Evolutionary conservation across 2,329 filamentous ascomycete genomes (phyloP).

Genomic region (Hirsutella thompsonii): DNA sequence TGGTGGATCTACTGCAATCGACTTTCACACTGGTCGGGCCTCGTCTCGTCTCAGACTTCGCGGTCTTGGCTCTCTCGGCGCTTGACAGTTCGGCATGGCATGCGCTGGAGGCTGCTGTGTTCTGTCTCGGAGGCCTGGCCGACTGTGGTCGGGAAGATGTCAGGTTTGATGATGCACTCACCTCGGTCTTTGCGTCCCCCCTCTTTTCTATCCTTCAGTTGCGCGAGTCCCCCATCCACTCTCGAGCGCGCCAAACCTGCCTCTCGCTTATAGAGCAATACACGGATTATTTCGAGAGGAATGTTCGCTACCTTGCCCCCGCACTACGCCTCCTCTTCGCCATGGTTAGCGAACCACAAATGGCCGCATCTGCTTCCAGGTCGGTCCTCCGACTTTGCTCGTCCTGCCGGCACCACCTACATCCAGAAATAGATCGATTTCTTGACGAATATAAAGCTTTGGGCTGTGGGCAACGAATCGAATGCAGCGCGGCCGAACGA

Average conservation of each 20-base stretch:
- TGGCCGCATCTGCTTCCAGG: conserved; percentile 58
- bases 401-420: conserved; percentile 58
- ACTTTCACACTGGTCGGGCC: conserved; percentile 50
- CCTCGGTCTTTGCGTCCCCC: conserved; percentile 46
- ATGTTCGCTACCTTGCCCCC: conserved; percentile 52
- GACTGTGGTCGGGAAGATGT: conserved; percentile 49
- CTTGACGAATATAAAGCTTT: conserved; percentile 59
- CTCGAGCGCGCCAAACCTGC: conserved; percentile 53
- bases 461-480: conserved; percentile 36
- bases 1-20: conserved; percentile 64
- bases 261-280: conserved; percentile 61
- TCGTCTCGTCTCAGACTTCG: conserved; percentile 42
- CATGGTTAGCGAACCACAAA: conserved; percentile 46
- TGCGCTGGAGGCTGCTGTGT: conserved; percentile 47
- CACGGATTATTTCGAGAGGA: conserved; percentile 62
- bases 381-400: conserved; percentile 65
- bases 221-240: conserved; percentile 39
- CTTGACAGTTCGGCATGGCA: conserved; percentile 38
- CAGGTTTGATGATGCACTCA: conserved; percentile 45
- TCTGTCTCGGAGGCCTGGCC: conserved; percentile 52
- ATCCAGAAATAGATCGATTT: conserved; percentile 54
- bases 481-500: conserved; percentile 58
- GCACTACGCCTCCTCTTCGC: conserved; percentile 65
- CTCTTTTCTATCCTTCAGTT: conserved; percentile 42
- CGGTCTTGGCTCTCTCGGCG: conserved; percentile 37